Evolutionary conservation across 2,329 filamentous ascomycete genomes (phyloP), one percentile per base, ranked within the genome.

Genomic region (Cercospora brassicicola): DNA sequence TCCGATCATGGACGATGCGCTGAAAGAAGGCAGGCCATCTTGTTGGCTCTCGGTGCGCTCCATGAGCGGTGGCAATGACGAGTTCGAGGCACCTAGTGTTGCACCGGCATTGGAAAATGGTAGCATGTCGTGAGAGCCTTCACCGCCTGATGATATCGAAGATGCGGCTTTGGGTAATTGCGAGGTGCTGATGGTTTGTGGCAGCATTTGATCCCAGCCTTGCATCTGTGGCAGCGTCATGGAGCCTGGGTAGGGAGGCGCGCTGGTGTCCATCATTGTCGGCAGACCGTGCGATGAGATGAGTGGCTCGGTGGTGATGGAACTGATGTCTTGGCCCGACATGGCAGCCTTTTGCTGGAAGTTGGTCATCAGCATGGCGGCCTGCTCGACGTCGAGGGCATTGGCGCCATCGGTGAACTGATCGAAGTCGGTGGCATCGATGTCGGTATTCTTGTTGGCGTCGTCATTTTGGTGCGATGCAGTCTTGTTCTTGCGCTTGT

Each of bases 331-430:
- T 88, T 92, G 75, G 89, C 89, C 85, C 67, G 88, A 90, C 82
- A 94, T 94, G 76, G 90, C 94, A 18, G 78, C 78, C 85, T 97
- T 97, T 84, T 97, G 93, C 83, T 97, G 94, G 79, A 98, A 91
- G 83, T 98, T 94, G 79, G 94, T 95, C 84, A 99, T 96, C 80
- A 99, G 88, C 93, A 98, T 97, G 74, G 95, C 95, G 74, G 95
- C 95, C 76, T 94, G 93, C 85, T 99, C 94, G 77, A 97, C 91
- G 80, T 97, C 95, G 78, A 97, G 94, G 82, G 94, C 91, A 79
- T 97, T 94, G 79, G 90, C 92, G 82, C 90, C 92, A 76, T 91
- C 91, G 81, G 97, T 93, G 77, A 98, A 93, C 81, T 97, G 93
- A 82, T 97, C 94, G 75, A 97, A 66, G 65, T 92, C 90, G 57